Evolutionary conservation across 441 rosid species (phyloP).

Genomic region (Adansonia madagascariensis): DNA sequence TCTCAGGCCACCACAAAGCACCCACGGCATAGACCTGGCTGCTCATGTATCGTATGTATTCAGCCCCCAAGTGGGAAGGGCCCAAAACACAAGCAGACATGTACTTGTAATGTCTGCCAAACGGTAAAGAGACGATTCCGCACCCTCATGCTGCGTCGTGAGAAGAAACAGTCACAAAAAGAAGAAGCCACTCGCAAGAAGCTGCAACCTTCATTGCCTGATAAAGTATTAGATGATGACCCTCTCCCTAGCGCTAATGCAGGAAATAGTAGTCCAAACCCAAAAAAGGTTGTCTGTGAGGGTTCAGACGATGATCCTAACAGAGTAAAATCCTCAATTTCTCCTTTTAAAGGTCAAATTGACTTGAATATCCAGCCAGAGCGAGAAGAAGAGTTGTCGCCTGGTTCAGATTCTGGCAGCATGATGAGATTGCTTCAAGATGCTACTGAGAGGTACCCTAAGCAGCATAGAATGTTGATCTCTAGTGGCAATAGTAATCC

Average conservation of each 20-base stretch:
- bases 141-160: slow-evolving; percentile 59
- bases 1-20: slow-evolving; percentile 65
- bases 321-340: slow-evolving; percentile 48
- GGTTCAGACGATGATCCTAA: slow-evolving; percentile 54
- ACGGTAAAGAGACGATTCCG: slow-evolving; percentile 61
- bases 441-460: slow-evolving; percentile 44
- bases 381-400: slow-evolving; percentile 77
- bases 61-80: slow-evolving; percentile 75
- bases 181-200: slow-evolving; percentile 59
- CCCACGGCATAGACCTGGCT: slow-evolving; percentile 75
- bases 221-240: slow-evolving; percentile 51
- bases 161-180: slow-evolving; percentile 73
- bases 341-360: slow-evolving; percentile 74
- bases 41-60: slow-evolving; percentile 73
- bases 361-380: slow-evolving; percentile 94
- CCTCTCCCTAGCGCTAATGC: slow-evolving; percentile 42
- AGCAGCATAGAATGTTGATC: slow-evolving; percentile 44
- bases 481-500: slow-evolving; percentile 35
- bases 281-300: slow-evolving; percentile 43
- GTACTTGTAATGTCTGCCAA: slow-evolving; percentile 62
- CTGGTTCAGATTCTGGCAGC: slow-evolving; percentile 54
- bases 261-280: slow-evolving; percentile 49
- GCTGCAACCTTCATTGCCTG: slow-evolving; percentile 37
- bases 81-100: slow-evolving; percentile 66
- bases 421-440: slow-evolving; percentile 54